Percentiles rank a stretch among this genome's conserved stretches.
These are phyloP conservation scores for Penicillium antarcticum DNA, from an alignment of 495 filamentous ascomycete species.

Conservation along the genomic window DNA sequence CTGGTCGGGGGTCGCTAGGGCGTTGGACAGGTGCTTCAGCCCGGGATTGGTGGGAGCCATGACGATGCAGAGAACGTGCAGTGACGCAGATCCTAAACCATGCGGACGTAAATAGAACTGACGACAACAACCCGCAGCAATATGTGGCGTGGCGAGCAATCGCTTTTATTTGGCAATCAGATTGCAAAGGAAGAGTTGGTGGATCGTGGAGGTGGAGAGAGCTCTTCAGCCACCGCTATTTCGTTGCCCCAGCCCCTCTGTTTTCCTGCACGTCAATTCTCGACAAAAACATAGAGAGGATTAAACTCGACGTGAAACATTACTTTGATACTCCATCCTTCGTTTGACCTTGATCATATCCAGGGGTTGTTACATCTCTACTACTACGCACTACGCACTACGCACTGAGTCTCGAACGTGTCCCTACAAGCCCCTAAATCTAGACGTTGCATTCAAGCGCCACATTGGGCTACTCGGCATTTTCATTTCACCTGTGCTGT, in stretches of 20 bases:
- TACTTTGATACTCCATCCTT: background rate
- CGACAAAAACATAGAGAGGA: background rate
- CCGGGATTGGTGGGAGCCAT: slow-evolving; percentile 27
- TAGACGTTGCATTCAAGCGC: slow-evolving; percentile 18
- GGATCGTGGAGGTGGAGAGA: slow-evolving; percentile 15
- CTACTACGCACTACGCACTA: background rate
- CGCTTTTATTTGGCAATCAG: background rate
- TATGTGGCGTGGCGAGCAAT: background rate
- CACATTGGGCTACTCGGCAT: slow-evolving; percentile 36
- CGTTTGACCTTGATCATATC: background rate
- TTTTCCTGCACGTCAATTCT: slow-evolving; percentile 9
- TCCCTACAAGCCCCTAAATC: slow-evolving; percentile 5
- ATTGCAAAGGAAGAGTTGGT: slow-evolving; percentile 13
- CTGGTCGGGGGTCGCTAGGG: slow-evolving; percentile 80
- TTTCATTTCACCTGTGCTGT: slow-evolving; percentile 19
- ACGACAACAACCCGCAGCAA: background rate
- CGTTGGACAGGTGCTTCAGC: slow-evolving; percentile 68
- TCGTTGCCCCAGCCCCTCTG: slow-evolving; percentile 24
- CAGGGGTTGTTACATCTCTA: background rate
- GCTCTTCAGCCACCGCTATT: slow-evolving; percentile 28
- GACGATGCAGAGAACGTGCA: slow-evolving; percentile 11
- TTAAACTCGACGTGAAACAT: background rate
- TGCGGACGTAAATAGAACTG: background rate
- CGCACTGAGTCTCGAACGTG: background rate
- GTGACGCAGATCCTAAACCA: slow-evolving; percentile 8